Base-by-base conservation (phyloP, 257 asterid genomes). In the Lycium ferocissimum region DNA sequence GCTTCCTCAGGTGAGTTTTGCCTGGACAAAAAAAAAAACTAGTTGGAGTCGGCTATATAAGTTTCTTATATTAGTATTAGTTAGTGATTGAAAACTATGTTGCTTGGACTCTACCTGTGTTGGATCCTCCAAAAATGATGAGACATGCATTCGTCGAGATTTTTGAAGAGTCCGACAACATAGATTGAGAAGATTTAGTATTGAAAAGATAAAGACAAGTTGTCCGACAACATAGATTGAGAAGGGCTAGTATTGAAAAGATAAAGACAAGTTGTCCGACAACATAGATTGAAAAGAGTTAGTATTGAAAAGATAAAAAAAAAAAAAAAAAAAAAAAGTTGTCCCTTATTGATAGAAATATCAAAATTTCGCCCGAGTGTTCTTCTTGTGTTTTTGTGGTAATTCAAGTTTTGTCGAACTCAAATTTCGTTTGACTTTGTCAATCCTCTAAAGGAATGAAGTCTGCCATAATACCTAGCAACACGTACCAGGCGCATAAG, bases 1-100 rank as follows among this genome's bases (percentile, higher is more conserved):
- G 97, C 88, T 95, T 91, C 87, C 94, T 95, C 87, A 94, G 98
- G 99, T 95, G 67, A 66, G 79, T 66, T 62, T 49, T 15, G 13
- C 47, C 26, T 26, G 15, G 2, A n/a, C n/a, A 9, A 62, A 20
- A 2, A 49, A 49, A 49, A 9, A 67, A 38, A 17, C 33, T 59
- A 18, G 66, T 59, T 59, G 33, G 33, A 59, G 66, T 18, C 12
- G 66, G 18, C 66, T n/a, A 18, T 59, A 40, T 40, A 40, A 40
- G 45, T 40, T 40, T 40, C 45, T 40, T 40, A 40, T 3, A 2
- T 40, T 40, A 40, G 45, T 40, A 40, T 40, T 40, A 40, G 45
- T 40, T 40, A 40, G 45, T 40, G 45, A 40, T 6, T 40, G 45
- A 40, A 6, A 40, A 40, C 45, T 40, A 40, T 3, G 45, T 40